These are phyloP conservation scores for Tephrocybe sp. DNA, from an alignment of 768 basidiomycete species.

Conservation along the genomic window DNA sequence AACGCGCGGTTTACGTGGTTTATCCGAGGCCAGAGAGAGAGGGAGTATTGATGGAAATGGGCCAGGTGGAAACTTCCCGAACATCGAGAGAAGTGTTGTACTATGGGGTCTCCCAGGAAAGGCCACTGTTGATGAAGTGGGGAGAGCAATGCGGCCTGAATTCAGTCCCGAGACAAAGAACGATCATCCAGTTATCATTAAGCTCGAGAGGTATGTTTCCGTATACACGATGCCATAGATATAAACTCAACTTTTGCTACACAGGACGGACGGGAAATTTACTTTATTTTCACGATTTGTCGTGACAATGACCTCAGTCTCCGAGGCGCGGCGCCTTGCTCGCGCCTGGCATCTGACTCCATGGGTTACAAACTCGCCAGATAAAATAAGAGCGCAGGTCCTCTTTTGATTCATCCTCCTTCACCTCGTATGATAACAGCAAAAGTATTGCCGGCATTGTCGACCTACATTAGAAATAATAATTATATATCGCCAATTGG, in stretches of 20 bases:
- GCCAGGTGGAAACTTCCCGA: constrained; percentile 47
- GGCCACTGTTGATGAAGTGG: constrained; percentile 32
- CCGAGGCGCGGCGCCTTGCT: constrained; percentile 70
- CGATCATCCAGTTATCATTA: constrained; percentile 44
- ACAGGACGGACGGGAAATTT: constrained; percentile 38
- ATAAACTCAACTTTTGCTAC: not conserved
- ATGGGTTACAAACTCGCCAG: constrained; percentile 7
- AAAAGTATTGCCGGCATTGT: constrained; percentile 8
- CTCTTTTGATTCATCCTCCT: no score
- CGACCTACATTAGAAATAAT: constrained; percentile 19
- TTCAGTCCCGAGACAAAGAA: constrained; percentile 42
- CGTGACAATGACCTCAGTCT: constrained; percentile 50
- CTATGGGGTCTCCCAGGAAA: constrained; percentile 61
- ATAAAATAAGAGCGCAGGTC: constrained; percentile 16
- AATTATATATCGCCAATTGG: constrained; percentile 21
- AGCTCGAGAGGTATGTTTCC: constrained; percentile 47
- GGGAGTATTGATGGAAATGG: constrained; percentile 38
- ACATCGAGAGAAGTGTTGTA: constrained; percentile 52
- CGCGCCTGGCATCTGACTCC: constrained; percentile 59
- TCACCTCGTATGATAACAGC: not conserved
- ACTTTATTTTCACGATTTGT: constrained; percentile 50
- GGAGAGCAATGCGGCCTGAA: constrained; percentile 33
- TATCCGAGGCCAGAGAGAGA: constrained; percentile 24
- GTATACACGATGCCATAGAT: not conserved
- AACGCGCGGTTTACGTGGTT: constrained; percentile 28